Percentiles rank a stretch among this genome's conserved stretches.
Evolutionary conservation across 2,329 filamentous ascomycete genomes (phyloP).

Genomic region (Cylindrodendrum hubeiense): DNA sequence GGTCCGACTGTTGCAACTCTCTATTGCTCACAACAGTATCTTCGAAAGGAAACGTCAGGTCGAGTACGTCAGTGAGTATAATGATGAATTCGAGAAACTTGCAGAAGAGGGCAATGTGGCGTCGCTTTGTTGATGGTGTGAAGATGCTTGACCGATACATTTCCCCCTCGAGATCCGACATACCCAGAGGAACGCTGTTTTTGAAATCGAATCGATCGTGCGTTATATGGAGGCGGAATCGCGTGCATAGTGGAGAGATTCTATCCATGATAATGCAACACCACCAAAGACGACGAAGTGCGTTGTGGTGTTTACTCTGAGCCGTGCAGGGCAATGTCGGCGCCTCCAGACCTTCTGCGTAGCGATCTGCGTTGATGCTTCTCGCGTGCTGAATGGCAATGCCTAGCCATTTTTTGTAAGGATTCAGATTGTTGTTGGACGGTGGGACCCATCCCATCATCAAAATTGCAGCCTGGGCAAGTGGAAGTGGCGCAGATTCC

Average conservation of each 20-base stretch:
- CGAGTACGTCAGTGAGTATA: not conserved
- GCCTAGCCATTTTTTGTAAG: not conserved
- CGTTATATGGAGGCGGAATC: not conserved
- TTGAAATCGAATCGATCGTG: conserved; percentile 2
- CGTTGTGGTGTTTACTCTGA: not conserved
- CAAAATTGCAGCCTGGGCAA: not conserved
- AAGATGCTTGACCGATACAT: conserved; percentile 1
- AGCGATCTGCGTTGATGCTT: not conserved
- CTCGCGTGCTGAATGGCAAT: not conserved
- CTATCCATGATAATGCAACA: conserved; percentile 1
- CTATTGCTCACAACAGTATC: not conserved
- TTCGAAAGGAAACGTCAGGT: not conserved
- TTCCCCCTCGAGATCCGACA: not conserved
- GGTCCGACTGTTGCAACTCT: not conserved
- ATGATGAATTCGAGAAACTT: not conserved
- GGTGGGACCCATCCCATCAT: conserved; percentile 2
- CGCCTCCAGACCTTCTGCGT: not conserved
- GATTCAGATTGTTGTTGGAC: not conserved
- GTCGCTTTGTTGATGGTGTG: not conserved
- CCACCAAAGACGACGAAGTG: not conserved
- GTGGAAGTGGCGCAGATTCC: not conserved
- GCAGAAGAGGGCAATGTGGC: not conserved
- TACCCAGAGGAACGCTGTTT: not conserved
- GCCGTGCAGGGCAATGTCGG: not conserved
- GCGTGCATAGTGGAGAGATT: not conserved